Evolutionary conservation across 768 basidiomycete genomes (phyloP), one percentile per base, ranked within the genome.

Genomic region (Termitomyces sp.): DNA sequence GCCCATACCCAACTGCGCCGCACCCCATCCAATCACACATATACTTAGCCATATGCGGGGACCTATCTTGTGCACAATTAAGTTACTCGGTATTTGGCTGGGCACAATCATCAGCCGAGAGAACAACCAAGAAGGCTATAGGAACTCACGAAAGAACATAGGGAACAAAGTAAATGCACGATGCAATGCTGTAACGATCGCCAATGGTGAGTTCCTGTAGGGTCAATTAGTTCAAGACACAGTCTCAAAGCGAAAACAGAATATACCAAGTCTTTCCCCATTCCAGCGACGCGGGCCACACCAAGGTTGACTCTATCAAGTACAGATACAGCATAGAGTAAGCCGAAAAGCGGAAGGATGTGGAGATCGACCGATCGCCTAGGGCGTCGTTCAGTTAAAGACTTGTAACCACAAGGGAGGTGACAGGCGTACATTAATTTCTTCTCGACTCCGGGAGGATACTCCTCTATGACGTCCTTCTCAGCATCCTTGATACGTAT

Each of bases 31-130:
- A 32, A 72, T 27, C 11, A 73, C 70, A 39, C 71, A 74, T 54
- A 73, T 67, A 1, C 75, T 69, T 40, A 79, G 61, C 71, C 72
- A 76, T 57, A 73, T 73, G 28, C 75, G 72, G 21, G 72, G 72
- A 8, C 76, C 76, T 28, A 77, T 65, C 54, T 64, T 64, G 27
- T 74, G 71, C 34, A 79, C 64, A 21, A 76, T 57, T 9, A 76
- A 59, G 59, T 74, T 78, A 39, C 74, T 74, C 14, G 77, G 78
- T 16, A 79, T 62, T 65, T 79, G 76, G 21, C 76, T 79, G 56
- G 28, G 30, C 32, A 5, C 28, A 19, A 37, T 14, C 37, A 6
- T 54, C 34, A 56, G 28, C 34, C 27, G 45, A 42, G 45, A 56
- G 27, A 43, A 4, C 11, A 10, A 46, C n/a, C 32, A 16, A 54